These are phyloP conservation scores for Septoria linicola DNA, from an alignment of 2,329 filamentous ascomycete genomes.

Conservation along the genomic window DNA sequence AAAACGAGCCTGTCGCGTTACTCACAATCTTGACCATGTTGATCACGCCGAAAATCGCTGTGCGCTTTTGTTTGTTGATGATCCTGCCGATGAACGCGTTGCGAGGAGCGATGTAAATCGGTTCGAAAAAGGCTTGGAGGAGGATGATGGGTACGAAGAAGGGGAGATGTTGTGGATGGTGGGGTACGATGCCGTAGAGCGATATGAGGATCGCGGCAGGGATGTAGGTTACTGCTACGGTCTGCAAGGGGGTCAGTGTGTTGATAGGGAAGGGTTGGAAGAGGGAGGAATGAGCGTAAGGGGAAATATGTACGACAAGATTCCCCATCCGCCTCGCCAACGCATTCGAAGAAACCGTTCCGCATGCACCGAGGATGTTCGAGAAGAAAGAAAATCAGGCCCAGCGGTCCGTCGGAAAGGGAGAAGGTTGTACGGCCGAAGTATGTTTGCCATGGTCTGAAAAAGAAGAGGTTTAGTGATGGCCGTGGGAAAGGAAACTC, in stretches of 20 bases:
- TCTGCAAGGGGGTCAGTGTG: neutral
- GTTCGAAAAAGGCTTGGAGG: neutral
- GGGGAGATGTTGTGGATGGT: neutral
- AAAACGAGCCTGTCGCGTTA: neutral
- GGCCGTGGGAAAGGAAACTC: too few relatives aligned
- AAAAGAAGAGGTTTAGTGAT: neutral
- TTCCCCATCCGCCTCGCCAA: neutral
- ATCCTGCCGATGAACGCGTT: neutral
- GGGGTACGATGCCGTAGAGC: neutral
- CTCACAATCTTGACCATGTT: constrained; percentile 1
- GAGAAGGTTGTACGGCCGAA: neutral
- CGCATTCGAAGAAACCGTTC: neutral
- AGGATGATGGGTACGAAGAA: neutral
- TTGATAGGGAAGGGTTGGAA: too few relatives aligned
- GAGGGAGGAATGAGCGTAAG: too few relatives aligned
- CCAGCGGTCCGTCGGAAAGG: neutral
- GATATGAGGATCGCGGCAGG: neutral
- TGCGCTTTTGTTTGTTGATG: neutral
- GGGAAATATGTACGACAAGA: neutral
- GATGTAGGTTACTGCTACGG: neutral
- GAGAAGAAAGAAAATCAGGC: neutral
- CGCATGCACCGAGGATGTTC: neutral
- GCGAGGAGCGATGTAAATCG: neutral
- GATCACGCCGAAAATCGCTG: constrained; percentile 3
- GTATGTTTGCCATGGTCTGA: neutral